Base-by-base conservation (phyloP, 495 filamentous ascomycete genomes). In the Annulohypoxylon stygium region DNA sequence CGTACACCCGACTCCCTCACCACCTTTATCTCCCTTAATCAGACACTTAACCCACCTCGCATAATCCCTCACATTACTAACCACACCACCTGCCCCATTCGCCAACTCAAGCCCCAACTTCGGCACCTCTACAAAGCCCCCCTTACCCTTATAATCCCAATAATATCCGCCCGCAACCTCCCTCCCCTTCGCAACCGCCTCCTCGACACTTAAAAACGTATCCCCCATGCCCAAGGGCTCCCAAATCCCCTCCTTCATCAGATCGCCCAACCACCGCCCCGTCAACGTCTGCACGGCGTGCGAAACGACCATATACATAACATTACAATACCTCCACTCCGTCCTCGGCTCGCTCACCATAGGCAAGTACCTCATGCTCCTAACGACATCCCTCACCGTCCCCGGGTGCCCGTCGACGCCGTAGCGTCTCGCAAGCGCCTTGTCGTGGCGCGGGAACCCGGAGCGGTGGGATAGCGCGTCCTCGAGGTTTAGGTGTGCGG, bases 11-110 rank as follows among this genome's bases (percentile, higher is more conserved):
- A 50, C 51, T 43, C 75, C 67, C 2, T 43, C 25, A 8, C 58
- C 18, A 26, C 61, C 55, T 12, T 34, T 26, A 6, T 69, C 62
- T 8, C 69, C 69, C 18, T 63, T 41, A 7, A 83, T 57, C 34
- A 79, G 51, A 10, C 76, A 78, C 9, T 77, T 76, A 3, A 88
- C 45, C 86, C 86, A 90, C 14, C 78, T 81, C 0, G 83, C 75
- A 54, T 88, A 90, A 58, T 89, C 88, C 1, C 81, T 68, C 3
- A 88, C 88, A 25, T 76, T 87, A 16, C 83, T 85, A 16, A 88
- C 81, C 2, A 86, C 79, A 0, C 81, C 74, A 0, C 88, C 88
- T 0, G 85, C 86, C 16, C 86, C 87, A n/a, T 78, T 81, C 26
- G 83, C 78, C 16, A 79, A 68, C 2, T 71, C 50, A 10, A 79